A percentile compares a stretch with the other conserved stretches of the same genome.
Conservation (phyloP, 768 basidiomycete species). For the Mycena epipterygia region DNA sequence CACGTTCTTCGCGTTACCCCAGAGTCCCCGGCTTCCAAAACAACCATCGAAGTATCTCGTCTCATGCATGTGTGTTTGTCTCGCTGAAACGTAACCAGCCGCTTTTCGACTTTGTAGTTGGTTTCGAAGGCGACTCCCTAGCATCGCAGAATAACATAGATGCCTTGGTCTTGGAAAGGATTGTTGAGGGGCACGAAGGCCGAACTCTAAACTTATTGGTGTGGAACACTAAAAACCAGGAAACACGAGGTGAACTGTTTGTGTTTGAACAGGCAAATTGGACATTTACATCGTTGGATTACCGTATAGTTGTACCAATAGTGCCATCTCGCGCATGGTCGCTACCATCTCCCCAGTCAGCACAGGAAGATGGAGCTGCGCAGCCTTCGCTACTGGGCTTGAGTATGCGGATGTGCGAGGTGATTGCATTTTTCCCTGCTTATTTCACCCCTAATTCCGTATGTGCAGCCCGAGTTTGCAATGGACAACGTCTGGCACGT, state of each 20-base stretch:
- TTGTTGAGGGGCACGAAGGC: conserved; percentile 88
- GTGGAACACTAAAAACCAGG: conserved; percentile 86
- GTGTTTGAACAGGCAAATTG: conserved; percentile 2
- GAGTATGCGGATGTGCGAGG: conserved; percentile 91
- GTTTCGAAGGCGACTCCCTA: conserved; percentile 80
- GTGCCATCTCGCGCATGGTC: conserved; percentile 91
- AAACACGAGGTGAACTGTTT: conserved; percentile 70
- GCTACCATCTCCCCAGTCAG: conserved; percentile 54
- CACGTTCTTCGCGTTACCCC: conserved; percentile 94
- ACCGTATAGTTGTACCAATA: conserved; percentile 79
- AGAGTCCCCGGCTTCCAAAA: conserved; percentile 88
- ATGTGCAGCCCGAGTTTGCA: conserved; percentile 74
- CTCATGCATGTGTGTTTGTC: background rate
- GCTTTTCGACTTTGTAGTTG: conserved; percentile 97
- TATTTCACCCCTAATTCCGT: background rate
- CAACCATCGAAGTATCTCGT: conserved; percentile 68
- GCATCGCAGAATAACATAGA: conserved; percentile 71
- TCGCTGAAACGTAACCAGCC: no score
- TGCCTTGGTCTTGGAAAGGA: conserved; percentile 78
- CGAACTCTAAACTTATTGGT: conserved; percentile 77
- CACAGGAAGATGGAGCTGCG: conserved; percentile 55
- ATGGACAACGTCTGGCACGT: conserved; percentile 99
- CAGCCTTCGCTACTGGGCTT: conserved; percentile 95
- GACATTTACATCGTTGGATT: background rate
- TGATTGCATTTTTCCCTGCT: background rate